Conservation (phyloP, 768 basidiomycete species). For the Mycena maculata region DNA sequence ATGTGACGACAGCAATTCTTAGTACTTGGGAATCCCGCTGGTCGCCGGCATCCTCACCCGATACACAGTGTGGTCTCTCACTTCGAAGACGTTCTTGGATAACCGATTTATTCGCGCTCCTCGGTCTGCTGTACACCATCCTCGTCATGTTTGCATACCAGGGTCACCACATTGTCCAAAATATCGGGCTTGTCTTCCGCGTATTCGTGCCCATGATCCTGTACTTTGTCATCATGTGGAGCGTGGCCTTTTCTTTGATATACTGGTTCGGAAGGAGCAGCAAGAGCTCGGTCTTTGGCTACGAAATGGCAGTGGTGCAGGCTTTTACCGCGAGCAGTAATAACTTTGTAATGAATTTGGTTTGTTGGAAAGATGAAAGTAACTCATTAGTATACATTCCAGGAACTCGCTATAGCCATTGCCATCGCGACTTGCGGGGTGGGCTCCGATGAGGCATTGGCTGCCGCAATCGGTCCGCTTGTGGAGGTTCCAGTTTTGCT, state of each 20-base stretch:
- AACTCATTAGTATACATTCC: not conserved
- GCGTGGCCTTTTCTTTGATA: slow-evolving; percentile 66
- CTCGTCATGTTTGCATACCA: slow-evolving; percentile 80
- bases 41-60: slow-evolving; percentile 79
- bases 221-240: slow-evolving; percentile 86
- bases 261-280: slow-evolving; percentile 52
- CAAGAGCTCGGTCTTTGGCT: slow-evolving; percentile 49
- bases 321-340: slow-evolving; percentile 85
- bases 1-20: not conserved
- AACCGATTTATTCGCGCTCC: slow-evolving; percentile 72
- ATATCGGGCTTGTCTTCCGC: slow-evolving; percentile 82
- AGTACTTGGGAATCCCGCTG: slow-evolving; percentile 79
- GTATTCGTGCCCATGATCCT: slow-evolving; percentile 83
- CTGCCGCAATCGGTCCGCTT: slow-evolving; percentile 83
- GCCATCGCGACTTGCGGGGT: slow-evolving; percentile 83
- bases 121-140: slow-evolving; percentile 87
- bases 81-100: slow-evolving; percentile 61
- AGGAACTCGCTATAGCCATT: slow-evolving; percentile 89
- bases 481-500: slow-evolving; percentile 85
- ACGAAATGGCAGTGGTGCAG: slow-evolving; percentile 82
- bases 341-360: slow-evolving; percentile 67
- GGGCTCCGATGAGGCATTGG: slow-evolving; percentile 81
- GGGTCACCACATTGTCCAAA: slow-evolving; percentile 74
- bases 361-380: not conserved
- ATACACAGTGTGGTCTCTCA: slow-evolving; percentile 58